Evolutionary conservation across 805 yeast genomes (phyloP).

Genomic region (Pichia nanzhaoensis): DNA sequence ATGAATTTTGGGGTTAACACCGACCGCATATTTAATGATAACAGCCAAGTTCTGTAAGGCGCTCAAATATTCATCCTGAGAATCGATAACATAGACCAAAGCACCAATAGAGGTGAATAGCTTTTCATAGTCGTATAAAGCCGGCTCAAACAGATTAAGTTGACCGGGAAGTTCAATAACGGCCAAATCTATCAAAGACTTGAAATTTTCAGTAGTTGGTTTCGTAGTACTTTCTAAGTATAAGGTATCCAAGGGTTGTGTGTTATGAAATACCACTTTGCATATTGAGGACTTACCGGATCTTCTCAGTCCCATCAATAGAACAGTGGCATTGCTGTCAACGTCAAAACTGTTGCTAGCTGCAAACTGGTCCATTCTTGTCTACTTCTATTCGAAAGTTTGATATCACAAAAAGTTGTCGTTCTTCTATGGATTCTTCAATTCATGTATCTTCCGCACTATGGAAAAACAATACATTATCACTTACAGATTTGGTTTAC

Average conservation of each 20-base stretch:
- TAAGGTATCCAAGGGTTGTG: slow-evolving; percentile 91
- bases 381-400: not conserved
- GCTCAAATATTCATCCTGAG: slow-evolving; percentile 90
- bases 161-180: slow-evolving; percentile 97
- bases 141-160: slow-evolving; percentile 79
- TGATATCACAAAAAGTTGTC: no score
- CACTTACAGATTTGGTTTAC: no score
- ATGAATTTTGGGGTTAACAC: slow-evolving; percentile 76
- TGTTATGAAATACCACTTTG: slow-evolving; percentile 90
- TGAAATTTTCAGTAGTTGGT: slow-evolving; percentile 79
- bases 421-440: not conserved
- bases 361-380: slow-evolving; percentile 2
- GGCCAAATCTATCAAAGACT: slow-evolving; percentile 76
- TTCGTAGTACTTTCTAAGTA: slow-evolving; percentile 85
- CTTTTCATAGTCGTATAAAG: slow-evolving; percentile 63
- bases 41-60: slow-evolving; percentile 84
- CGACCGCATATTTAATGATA: slow-evolving; percentile 81
- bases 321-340: slow-evolving; percentile 70
- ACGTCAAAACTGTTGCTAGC: slow-evolving; percentile 26
- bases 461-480: no score
- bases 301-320: slow-evolving; percentile 81
- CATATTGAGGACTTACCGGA: slow-evolving; percentile 95
- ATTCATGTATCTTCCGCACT: no score
- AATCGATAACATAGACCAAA: slow-evolving; percentile 87
- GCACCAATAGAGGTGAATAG: slow-evolving; percentile 82